Evolutionary conservation across 106 monocot genomes (phyloP).

Genomic region (Dendrobium chrysotoxum): DNA sequence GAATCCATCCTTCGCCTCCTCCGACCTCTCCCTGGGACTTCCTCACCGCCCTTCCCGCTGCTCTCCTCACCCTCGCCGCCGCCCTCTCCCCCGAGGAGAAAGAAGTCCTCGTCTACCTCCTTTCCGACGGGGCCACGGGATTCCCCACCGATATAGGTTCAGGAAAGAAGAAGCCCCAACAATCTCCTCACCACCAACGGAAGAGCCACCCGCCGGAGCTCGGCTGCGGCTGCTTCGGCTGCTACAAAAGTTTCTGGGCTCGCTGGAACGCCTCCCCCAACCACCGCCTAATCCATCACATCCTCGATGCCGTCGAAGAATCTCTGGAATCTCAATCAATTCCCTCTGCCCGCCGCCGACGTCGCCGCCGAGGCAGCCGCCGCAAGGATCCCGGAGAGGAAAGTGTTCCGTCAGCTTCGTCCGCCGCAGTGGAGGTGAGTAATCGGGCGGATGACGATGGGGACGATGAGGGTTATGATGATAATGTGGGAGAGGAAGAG

Average conservation of each 20-base stretch:
- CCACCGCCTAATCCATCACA: conserved; percentile 40
- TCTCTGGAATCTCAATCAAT: neutral
- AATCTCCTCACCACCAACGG: too few relatives aligned
- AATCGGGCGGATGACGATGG: neutral
- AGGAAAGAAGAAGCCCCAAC: neutral
- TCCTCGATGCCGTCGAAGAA: conserved; percentile 44
- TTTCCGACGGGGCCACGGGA: neutral
- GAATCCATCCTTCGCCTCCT: conserved; percentile 27
- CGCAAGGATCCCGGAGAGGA: neutral
- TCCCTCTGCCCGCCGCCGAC: conserved; percentile 5
- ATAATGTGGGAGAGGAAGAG: too few relatives aligned
- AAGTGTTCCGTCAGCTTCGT: neutral
- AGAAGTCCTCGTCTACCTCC: conserved; percentile 42
- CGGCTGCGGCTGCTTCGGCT: conserved; percentile 43
- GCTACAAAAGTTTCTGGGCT: conserved; percentile 61
- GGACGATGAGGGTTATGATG: neutral
- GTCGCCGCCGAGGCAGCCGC: neutral
- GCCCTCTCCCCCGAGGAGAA: conserved; percentile 34
- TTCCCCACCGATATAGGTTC: neutral
- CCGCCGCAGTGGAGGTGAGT: conserved; percentile 1
- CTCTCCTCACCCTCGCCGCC: conserved; percentile 28
- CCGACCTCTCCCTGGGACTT: too few relatives aligned
- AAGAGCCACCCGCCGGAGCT: conserved; percentile 28
- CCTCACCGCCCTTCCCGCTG: conserved; percentile 26
- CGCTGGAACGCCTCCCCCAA: conserved; percentile 48